phyloP scores from a whole-genome alignment of 2,329 filamentous ascomycete genomes.

The Metarhizium humberi region DNA sequence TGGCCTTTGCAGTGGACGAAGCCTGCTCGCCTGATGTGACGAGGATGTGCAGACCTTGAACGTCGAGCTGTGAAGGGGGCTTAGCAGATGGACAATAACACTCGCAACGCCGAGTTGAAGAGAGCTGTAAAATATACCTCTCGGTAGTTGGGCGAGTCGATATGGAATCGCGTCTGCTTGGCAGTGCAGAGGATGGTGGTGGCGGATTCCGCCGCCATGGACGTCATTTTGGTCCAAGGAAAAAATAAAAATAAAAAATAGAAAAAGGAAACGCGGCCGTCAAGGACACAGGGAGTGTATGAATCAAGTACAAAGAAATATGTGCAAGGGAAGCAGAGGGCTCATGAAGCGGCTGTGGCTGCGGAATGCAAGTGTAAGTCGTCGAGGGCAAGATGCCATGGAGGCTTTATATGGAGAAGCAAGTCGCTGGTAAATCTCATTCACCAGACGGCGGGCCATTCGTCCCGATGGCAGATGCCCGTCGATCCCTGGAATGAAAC shows the following conservation, averaged over 20 bases:
- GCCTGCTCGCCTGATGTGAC: constrained; percentile 38
- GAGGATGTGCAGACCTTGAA: constrained; percentile 64
- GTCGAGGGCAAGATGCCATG: too few species aligned
- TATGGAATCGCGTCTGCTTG: constrained; percentile 60
- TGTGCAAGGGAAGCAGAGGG: too few species aligned
- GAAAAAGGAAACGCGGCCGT: background rate
- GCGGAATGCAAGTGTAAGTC: too few species aligned
- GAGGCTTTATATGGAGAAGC: too few species aligned
- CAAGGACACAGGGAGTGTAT: background rate
- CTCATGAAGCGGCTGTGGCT: too few species aligned
- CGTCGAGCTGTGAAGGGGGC: constrained; percentile 42
- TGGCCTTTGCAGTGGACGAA: constrained; percentile 37
- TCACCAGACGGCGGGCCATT: too few species aligned
- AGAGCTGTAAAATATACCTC: constrained; percentile 33
- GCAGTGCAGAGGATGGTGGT: constrained; percentile 51
- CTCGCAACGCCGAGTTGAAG: background rate
- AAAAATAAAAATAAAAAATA: too few species aligned
- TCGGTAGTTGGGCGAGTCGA: constrained; percentile 41
- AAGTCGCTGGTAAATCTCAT: too few species aligned
- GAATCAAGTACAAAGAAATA: background rate
- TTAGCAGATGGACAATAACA: background rate
- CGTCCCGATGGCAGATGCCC: too few species aligned
- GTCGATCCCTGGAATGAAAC: too few species aligned
- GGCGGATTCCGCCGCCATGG: constrained; percentile 39
- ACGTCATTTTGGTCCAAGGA: constrained; percentile 28